phyloP scores from a whole-genome alignment of 495 filamentous ascomycete genomes.

The Glutinoglossum americanum region DNA sequence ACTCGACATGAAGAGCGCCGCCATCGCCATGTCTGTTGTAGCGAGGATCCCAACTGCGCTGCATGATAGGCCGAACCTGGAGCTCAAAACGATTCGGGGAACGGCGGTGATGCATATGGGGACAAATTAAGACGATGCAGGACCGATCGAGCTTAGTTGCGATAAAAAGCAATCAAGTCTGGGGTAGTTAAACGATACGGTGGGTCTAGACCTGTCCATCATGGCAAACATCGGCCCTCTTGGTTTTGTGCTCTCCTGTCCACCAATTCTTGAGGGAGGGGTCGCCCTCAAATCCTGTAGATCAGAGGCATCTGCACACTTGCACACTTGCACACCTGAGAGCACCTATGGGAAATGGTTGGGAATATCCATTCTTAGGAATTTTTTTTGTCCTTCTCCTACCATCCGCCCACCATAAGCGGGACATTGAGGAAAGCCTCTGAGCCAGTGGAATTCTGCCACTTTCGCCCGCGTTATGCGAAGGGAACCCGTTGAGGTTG shows the following conservation, averaged over 20 bases:
- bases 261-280: not conserved
- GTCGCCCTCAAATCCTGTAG: not conserved
- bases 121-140: not conserved
- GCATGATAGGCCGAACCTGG: not conserved
- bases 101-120: not conserved
- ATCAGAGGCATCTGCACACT: too few species aligned
- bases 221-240: not conserved
- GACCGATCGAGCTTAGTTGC: not conserved
- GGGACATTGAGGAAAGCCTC: not conserved
- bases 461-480: not conserved
- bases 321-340: too few species aligned
- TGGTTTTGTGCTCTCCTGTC: not conserved
- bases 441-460: not conserved
- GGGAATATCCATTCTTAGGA: too few species aligned
- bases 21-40: not conserved
- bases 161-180: not conserved
- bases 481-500: not conserved
- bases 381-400: too few species aligned
- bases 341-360: too few species aligned
- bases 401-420: too few species aligned
- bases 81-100: not conserved
- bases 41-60: too few species aligned
- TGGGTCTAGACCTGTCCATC: not conserved
- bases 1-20: not conserved
- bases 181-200: not conserved